Evolutionary conservation across 2,329 filamentous ascomycete genomes (phyloP), one percentile per base, ranked within the genome.

Genomic region (Hyphodiscus sp.): DNA sequence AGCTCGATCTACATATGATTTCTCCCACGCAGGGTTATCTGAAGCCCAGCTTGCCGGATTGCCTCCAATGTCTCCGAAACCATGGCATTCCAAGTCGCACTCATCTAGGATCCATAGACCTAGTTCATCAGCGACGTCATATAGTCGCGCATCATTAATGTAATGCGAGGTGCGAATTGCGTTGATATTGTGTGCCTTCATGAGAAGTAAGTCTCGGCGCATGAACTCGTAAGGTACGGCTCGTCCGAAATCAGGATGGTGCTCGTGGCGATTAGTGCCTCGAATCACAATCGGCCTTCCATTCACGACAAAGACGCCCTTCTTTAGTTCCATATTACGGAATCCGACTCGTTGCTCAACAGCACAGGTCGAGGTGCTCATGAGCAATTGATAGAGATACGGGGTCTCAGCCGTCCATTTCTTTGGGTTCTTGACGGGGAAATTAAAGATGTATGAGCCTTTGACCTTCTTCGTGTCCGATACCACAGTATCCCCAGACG

Each of bases 381-480:
- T 65, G 1, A 55, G 68, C 1, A 84, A 68, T 1, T 74, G 69
- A 60, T 87, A 87, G 0, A 87, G 73, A 49, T 80, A 73, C 0
- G 84, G 84, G 0, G 77, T 80, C 64, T 88, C 85, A 0, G 85
- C 85, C 0, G 83, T 86, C 85, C 84, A 87, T 58, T 85, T 82
- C n/a, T 71, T 63, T 0, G 83, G 82, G 20, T 78, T 69, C 2
- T 69, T 51, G 26, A 86, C 70, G 0, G 73, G 66, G 30, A 62
- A 41, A 13, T 54, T 52, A 45, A 65, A 65, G 6, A 38, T 55
- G 6, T 51, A 2, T 52, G 53, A 20, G 38, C 26, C 15, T 57
- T 51, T 20, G 57, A 45, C 41, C 50, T 50, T 4, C 54, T 54
- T 18, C 60, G 66, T 2, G 60, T 62, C 33, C 2, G 33, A 38